phyloP scores from a whole-genome alignment of 306 rosid species.

The Crotalaria pallida region DNA sequence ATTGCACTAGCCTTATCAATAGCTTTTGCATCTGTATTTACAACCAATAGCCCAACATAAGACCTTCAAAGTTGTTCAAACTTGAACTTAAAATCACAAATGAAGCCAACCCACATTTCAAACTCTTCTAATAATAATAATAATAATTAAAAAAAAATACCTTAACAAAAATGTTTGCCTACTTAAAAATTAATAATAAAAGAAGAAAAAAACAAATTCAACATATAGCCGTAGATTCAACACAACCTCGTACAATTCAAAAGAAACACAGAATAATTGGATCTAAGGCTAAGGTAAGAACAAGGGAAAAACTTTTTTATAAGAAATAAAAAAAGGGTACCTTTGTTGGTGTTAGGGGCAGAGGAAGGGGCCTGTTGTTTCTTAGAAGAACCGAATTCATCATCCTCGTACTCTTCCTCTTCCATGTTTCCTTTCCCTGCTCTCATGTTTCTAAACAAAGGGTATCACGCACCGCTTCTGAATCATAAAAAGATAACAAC shows the following conservation, averaged over 20 bases:
- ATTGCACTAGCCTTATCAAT: slow-evolving; percentile 74
- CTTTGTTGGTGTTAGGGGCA: slow-evolving; percentile 48
- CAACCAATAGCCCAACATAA: slow-evolving; percentile 15
- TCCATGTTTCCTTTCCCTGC: slow-evolving; percentile 66
- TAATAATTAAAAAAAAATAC: not conserved
- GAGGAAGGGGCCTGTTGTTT: slow-evolving; percentile 80
- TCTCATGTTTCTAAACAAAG: slow-evolving; percentile 52
- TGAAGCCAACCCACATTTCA: slow-evolving; percentile 8
- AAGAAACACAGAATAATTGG: slow-evolving; percentile 25
- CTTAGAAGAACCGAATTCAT: slow-evolving; percentile 56
- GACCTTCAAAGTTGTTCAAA: slow-evolving; percentile 19
- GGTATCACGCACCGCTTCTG: slow-evolving; percentile 3
- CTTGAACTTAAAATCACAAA: slow-evolving; percentile 4
- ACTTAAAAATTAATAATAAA: too few relatives aligned
- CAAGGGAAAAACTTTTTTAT: not conserved
- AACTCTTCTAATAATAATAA: too few relatives aligned
- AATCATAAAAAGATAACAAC: slow-evolving; percentile 10
- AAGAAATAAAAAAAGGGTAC: slow-evolving; percentile 30
- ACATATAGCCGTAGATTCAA: not conserved
- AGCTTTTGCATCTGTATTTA: slow-evolving; percentile 66
- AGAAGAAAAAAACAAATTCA: not conserved
- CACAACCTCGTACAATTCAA: slow-evolving; percentile 14
- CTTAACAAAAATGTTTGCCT: not conserved
- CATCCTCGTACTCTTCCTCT: slow-evolving; percentile 91
- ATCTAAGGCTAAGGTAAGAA: slow-evolving; percentile 38